A percentile compares a stretch with the other conserved stretches of the same genome.
phyloP scores from a whole-genome alignment of 169 alveolate genomes.

The Eimeria acervulina region DNA sequence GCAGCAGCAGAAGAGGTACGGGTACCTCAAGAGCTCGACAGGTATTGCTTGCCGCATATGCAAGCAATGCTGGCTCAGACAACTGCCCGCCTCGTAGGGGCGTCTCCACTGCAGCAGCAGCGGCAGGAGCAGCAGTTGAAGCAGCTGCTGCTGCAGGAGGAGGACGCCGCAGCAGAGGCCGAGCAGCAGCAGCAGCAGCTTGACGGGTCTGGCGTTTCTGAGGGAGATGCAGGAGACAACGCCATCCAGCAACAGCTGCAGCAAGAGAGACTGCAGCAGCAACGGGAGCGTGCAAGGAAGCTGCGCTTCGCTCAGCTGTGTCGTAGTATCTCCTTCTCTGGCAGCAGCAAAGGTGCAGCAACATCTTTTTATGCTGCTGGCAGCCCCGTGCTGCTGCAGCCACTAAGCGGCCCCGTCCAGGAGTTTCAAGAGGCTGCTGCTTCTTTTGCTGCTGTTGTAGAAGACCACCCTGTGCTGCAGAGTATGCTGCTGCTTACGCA shows the following conservation, averaged over 20 bases:
- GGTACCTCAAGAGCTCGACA: slow-evolving; percentile 48
- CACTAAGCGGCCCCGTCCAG: slow-evolving; percentile 73
- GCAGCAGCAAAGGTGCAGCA: slow-evolving; percentile 49
- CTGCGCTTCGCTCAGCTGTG: slow-evolving; percentile 76
- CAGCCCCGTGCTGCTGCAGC: slow-evolving; percentile 75
- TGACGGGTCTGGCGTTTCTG: not conserved
- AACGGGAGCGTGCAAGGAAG: slow-evolving; percentile 82
- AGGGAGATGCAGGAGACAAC: not conserved
- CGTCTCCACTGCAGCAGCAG: slow-evolving; percentile 75
- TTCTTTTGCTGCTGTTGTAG: slow-evolving; percentile 26
- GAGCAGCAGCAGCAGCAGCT: slow-evolving; percentile 1
- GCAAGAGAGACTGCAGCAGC: slow-evolving; percentile 76
- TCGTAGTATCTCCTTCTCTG: slow-evolving; percentile 18
- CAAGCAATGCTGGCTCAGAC: slow-evolving; percentile 66
- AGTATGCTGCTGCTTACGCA: slow-evolving; percentile 59
- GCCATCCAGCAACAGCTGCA: slow-evolving; percentile 72
- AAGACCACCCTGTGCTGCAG: slow-evolving; percentile 75
- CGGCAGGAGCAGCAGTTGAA: slow-evolving; percentile 80
- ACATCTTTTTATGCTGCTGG: slow-evolving; percentile 74
- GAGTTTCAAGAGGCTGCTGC: slow-evolving; percentile 63
- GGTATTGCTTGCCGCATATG: slow-evolving; percentile 45
- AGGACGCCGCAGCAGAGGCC: slow-evolving; percentile 27
- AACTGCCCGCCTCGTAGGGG: slow-evolving; percentile 25
- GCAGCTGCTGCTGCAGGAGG: slow-evolving; percentile 82
- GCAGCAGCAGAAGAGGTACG: slow-evolving; percentile 23